phyloP scores from a whole-genome alignment of 169 alveolate species.

The Plasmodium coatneyi region DNA sequence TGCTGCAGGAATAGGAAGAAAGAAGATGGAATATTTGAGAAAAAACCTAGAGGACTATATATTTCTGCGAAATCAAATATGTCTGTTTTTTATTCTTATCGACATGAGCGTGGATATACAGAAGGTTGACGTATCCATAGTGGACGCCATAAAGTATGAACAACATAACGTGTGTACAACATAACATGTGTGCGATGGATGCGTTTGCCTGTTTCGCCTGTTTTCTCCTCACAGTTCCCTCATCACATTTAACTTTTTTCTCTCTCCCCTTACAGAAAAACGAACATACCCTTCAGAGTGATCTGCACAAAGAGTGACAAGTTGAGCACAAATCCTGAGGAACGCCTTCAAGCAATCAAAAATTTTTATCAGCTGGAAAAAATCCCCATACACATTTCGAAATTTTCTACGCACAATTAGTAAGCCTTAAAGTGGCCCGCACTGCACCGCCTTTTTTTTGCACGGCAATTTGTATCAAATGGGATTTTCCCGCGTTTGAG shows the following conservation, averaged over 20 bases:
- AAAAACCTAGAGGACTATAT: conserved; percentile 62
- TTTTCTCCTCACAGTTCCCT: not conserved
- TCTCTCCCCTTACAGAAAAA: conserved; percentile 8
- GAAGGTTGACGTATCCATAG: conserved; percentile 30
- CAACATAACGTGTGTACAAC: too few species aligned
- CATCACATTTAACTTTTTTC: not conserved
- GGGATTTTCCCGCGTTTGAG: not conserved
- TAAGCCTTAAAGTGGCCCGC: not conserved
- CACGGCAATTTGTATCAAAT: not conserved
- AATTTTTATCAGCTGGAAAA: conserved; percentile 50
- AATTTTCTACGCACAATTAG: conserved; percentile 62
- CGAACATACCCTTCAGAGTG: conserved; percentile 40
- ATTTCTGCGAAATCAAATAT: conserved; percentile 59
- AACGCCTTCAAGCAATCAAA: conserved; percentile 39
- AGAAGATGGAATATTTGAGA: conserved; percentile 36
- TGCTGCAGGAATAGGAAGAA: conserved; percentile 68
- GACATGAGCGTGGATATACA: conserved; percentile 73
- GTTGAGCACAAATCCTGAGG: conserved; percentile 2
- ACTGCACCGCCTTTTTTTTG: not conserved
- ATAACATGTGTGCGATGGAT: not conserved
- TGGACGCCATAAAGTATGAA: conserved; percentile 19
- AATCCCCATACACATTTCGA: conserved; percentile 51
- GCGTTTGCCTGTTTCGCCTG: not conserved
- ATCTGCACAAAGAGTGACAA: conserved; percentile 68
- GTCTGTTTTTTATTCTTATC: conserved; percentile 43